Evolutionary conservation across 345 rosid genomes (phyloP).

Genomic region (Moringa oleifera): DNA sequence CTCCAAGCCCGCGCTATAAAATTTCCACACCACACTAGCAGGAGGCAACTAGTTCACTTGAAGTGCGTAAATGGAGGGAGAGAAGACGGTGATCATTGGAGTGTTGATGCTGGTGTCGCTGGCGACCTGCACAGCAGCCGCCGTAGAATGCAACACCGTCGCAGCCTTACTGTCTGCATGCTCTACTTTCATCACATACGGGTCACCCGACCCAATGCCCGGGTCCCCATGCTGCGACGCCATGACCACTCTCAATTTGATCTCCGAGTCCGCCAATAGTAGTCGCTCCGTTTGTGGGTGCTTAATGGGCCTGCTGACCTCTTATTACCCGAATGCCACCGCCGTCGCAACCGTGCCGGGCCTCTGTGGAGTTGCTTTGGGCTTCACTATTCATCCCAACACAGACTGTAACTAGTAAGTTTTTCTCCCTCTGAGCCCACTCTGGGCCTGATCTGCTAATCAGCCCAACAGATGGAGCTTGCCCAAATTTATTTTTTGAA

Average conservation of each 20-base stretch:
- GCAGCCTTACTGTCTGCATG: slow-evolving; percentile 39
- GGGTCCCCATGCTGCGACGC: slow-evolving; percentile 57
- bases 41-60: too few species aligned
- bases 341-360: slow-evolving; percentile 70
- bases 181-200: slow-evolving; percentile 40
- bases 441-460: too few species aligned
- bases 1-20: slow-evolving; percentile 11
- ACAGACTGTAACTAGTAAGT: slow-evolving; percentile 57
- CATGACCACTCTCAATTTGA: slow-evolving; percentile 27
- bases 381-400: slow-evolving; percentile 59
- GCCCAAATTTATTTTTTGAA: too few species aligned
- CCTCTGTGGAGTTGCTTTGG: slow-evolving; percentile 62
- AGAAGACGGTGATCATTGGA: not conserved
- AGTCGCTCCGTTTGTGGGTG: slow-evolving; percentile 39
- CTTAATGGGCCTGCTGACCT: slow-evolving; percentile 37
- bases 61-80: not conserved
- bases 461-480: too few species aligned
- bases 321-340: slow-evolving; percentile 50
- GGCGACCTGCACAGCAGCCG: slow-evolving; percentile 16
- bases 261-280: slow-evolving; percentile 28
- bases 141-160: slow-evolving; percentile 50
- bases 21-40: not conserved
- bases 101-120: slow-evolving; percentile 5
- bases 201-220: slow-evolving; percentile 51
- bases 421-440: not conserved